Conservation (phyloP, 169 alveolate species). For the Neospora caninum region DNA sequence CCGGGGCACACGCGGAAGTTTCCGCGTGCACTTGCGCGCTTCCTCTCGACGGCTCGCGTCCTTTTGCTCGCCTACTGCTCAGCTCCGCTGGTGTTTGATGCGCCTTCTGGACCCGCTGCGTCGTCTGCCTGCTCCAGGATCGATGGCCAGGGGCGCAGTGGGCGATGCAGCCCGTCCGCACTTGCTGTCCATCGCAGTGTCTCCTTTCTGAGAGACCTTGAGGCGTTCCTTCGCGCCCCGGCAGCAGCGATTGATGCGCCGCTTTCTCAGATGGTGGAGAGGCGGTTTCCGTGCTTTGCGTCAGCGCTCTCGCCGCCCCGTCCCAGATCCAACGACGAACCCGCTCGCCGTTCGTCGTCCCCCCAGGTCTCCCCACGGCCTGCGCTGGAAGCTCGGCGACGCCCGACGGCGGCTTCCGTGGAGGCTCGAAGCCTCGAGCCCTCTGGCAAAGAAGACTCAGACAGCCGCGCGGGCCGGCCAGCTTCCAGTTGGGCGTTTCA, state of each 20-base stretch:
- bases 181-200: background rate
- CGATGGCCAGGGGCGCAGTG: background rate
- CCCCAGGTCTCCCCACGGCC: too few species aligned
- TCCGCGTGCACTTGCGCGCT: conserved; percentile 2
- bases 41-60: background rate
- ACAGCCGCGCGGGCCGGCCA: too few species aligned
- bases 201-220: background rate
- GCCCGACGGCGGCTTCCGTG: too few species aligned
- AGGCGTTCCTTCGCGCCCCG: conserved; percentile 8
- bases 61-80: conserved; percentile 5
- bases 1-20: background rate
- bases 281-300: background rate
- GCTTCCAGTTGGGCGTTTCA: too few species aligned
- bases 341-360: too few species aligned
- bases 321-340: too few species aligned
- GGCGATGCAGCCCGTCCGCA: background rate
- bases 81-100: background rate
- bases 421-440: too few species aligned
- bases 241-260: background rate
- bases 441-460: too few species aligned
- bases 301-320: background rate
- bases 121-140: background rate
- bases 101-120: background rate
- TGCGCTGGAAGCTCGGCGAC: too few species aligned
- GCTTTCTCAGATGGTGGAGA: background rate